phyloP scores from a whole-genome alignment of 257 asterid genomes.

The Craterostigma plantagineum region DNA sequence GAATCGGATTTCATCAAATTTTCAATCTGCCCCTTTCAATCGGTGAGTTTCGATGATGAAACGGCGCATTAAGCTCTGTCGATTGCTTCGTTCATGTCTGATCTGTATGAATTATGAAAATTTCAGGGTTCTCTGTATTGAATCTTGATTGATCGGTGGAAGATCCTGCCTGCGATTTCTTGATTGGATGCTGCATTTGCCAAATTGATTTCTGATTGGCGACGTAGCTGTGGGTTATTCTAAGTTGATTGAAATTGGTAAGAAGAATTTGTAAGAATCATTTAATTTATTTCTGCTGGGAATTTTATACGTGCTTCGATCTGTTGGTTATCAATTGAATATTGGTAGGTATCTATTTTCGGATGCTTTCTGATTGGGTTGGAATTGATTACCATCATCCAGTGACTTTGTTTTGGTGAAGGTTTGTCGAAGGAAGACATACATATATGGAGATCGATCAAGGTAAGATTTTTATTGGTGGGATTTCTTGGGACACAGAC shows the following conservation, averaged over 20 bases:
- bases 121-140: conserved; percentile 20
- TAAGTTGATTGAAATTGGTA: conserved; percentile 42
- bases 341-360: neutral
- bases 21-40: conserved; percentile 22
- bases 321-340: conserved; percentile 14
- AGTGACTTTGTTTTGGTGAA: neutral
- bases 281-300: conserved; percentile 5
- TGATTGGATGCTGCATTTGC: conserved; percentile 31
- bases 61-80: conserved; percentile 8
- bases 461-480: conserved; percentile 76
- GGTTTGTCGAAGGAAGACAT: conserved; percentile 8
- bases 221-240: conserved; percentile 35
- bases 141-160: conserved; percentile 36
- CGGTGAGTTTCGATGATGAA: conserved; percentile 11
- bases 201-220: conserved; percentile 36
- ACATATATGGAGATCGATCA: conserved; percentile 40
- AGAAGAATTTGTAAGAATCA: conserved; percentile 15
- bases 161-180: conserved; percentile 59
- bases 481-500: conserved; percentile 89
- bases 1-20: conserved; percentile 15
- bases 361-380: neutral
- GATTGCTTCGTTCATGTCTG: conserved; percentile 20
- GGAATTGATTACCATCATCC: conserved; percentile 1
- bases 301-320: conserved; percentile 19
- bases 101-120: conserved; percentile 35